Percentiles rank a stretch among this genome's conserved stretches.
phyloP scores from a whole-genome alignment of 257 asterid species.

The Solanum dulcamara region DNA sequence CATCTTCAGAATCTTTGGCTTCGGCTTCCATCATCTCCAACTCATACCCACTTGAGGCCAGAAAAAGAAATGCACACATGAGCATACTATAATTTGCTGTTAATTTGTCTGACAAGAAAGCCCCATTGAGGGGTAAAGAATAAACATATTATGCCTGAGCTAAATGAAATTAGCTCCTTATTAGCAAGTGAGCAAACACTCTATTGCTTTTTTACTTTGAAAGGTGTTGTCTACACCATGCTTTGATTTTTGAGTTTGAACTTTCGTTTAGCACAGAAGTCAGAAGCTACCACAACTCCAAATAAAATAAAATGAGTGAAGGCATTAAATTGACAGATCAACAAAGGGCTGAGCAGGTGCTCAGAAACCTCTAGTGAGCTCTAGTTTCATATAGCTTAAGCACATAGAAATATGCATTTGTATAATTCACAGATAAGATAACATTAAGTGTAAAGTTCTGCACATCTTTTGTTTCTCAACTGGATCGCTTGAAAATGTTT shows the following conservation, averaged over 20 bases:
- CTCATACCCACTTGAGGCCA: constrained; percentile 54
- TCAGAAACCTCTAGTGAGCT: background rate
- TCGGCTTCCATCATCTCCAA: constrained; percentile 65
- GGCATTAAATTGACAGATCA: background rate
- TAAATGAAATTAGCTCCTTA: background rate
- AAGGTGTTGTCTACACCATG: background rate
- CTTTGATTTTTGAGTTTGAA: background rate
- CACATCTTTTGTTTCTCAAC: background rate
- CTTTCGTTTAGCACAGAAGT: background rate
- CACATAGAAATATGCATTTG: background rate
- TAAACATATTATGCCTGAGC: background rate
- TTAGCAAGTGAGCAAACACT: background rate
- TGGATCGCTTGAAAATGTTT: background rate
- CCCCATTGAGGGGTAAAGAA: background rate
- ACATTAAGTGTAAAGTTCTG: background rate
- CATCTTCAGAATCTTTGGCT: constrained; percentile 96
- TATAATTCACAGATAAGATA: background rate
- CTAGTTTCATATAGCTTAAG: background rate
- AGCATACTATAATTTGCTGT: background rate
- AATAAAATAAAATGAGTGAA: background rate
- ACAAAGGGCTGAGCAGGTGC: background rate
- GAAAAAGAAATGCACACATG: background rate
- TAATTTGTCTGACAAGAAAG: background rate
- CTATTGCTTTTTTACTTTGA: background rate
- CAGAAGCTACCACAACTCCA: background rate